Base-by-base conservation (phyloP, 1,284 basidiomycete species). In the Rhodotorula mucilaginosa region DNA sequence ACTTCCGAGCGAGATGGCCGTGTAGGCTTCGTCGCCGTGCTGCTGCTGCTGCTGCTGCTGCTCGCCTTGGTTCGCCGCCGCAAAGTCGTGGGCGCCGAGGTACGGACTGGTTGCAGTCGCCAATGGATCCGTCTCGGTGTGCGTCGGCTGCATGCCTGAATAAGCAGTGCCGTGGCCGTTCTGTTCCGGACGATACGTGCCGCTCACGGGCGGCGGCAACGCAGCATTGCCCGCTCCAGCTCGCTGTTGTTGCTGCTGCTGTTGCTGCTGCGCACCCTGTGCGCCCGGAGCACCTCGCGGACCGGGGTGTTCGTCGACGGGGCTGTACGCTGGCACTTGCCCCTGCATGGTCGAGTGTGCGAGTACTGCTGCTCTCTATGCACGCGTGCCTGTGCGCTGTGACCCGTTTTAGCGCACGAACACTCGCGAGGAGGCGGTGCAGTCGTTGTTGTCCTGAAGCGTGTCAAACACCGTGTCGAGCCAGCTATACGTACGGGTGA, bases 61-160 rank as follows among this genome's bases (percentile, higher is more conserved):
- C 1, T 12, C 23, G 19, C 56, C 57, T 56, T 46, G 60, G 60
- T 54, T 44, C 31, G 51, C 47, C 21, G 44, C 19, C 31, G 52
- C 64, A 31, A 71, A 69, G 56, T 72, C 71, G 49, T 64, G 63
- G 1, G 59, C 19, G 51, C 56, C 39, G 8, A 69, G 51, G 49
- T 64, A 52, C 7, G 73, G 73, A 29, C 65, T 65, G 49, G 63
- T 65, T 61, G 66, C 54, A 29, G 46, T 29, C 18, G 71, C 64
- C 58, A 75, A 67, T 19, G 74, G 74, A 57, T 72, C 74, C 21
- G 56, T 58, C 66, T 75, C 74, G 34, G 65, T 39, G n/a, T 56
- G 54, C 26, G 54, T 26, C 16, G 54, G 26, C 54, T 51, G 49
- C 23, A 51, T 23, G 49, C 49, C 49, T 10, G 49, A 18, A 23